Conservation (phyloP, 2,329 filamentous ascomycete genomes). For the Xylaria hypoxylon region DNA sequence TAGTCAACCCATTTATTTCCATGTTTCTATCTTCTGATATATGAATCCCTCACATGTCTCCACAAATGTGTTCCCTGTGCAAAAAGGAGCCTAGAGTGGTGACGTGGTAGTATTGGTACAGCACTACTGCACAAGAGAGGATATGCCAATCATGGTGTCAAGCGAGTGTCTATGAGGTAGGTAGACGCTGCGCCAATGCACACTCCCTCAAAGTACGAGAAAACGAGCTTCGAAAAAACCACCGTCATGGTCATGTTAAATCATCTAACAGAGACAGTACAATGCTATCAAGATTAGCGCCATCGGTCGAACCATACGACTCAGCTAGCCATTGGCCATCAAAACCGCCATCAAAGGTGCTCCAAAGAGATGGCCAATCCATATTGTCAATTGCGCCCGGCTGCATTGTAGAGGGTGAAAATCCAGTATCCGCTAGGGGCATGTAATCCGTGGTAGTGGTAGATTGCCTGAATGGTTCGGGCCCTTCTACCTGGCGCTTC, state of each 20-base stretch:
- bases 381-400: constrained; percentile 1
- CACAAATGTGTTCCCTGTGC: neutral
- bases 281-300: constrained; percentile 29
- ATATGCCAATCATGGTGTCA: neutral
- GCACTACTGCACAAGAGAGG: neutral
- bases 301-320: constrained; percentile 28
- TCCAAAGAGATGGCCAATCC: constrained; percentile 23
- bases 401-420: constrained; percentile 14
- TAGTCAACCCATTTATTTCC: neutral
- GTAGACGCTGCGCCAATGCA: neutral
- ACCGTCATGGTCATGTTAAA: constrained; percentile 16
- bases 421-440: neutral
- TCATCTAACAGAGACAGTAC: constrained; percentile 33
- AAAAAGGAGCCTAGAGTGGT: neutral
- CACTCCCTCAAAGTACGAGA: neutral
- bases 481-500: constrained; percentile 19
- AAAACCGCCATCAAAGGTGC: constrained; percentile 21
- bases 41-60: neutral
- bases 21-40: neutral
- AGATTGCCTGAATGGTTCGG: constrained; percentile 10
- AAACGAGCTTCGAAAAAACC: too few species aligned
- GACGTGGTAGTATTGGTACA: constrained; percentile 5
- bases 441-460: constrained; percentile 1
- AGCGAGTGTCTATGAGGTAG: too few species aligned
- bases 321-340: constrained; percentile 30